A percentile compares a stretch with the other conserved stretches of the same genome.
These are phyloP conservation scores for Nitzschia sp. DNA, from an alignment of 108 stramenopile genomes.

Conservation along the genomic window DNA sequence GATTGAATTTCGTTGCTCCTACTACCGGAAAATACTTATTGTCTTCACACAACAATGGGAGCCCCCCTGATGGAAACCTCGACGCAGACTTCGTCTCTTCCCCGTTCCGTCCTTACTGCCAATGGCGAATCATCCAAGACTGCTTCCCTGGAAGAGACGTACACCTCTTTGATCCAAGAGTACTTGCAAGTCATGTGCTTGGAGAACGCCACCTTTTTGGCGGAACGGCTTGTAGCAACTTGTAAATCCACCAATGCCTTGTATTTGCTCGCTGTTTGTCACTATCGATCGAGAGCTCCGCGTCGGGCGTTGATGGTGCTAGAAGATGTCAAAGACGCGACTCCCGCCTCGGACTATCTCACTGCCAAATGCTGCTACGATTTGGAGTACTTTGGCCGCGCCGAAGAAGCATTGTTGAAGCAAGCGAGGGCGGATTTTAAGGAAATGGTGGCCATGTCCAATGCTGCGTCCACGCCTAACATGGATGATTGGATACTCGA, in stretches of 20 bases:
- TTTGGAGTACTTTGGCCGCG: slow-evolving; percentile 67
- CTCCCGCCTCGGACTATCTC: slow-evolving; percentile 50
- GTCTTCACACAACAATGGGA: slow-evolving; percentile 7
- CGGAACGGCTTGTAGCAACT: slow-evolving; percentile 73
- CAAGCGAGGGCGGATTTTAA: slow-evolving; percentile 42
- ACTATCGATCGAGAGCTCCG: slow-evolving; percentile 65
- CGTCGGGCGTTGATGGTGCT: slow-evolving; percentile 60
- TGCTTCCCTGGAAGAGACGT: slow-evolving; percentile 47
- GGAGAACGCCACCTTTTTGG: slow-evolving; percentile 83
- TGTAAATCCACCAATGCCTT: slow-evolving; percentile 53
- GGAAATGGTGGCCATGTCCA: no score
- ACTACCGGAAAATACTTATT: no score
- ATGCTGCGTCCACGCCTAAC: slow-evolving; percentile 10
- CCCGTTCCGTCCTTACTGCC: background rate
- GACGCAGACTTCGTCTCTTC: background rate
- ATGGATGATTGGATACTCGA: slow-evolving; percentile 73
- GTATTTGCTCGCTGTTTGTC: slow-evolving; percentile 73
- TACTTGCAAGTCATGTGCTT: slow-evolving; percentile 69
- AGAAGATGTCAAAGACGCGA: slow-evolving; percentile 24
- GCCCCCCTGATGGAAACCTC: slow-evolving; percentile 1
- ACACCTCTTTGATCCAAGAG: slow-evolving; percentile 78
- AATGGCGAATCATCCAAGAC: background rate
- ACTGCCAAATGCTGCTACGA: slow-evolving; percentile 72
- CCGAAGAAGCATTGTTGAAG: slow-evolving; percentile 73
- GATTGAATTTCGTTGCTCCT: no score